Percentiles rank a stretch among this genome's conserved stretches.
Evolutionary conservation across 106 monocot species (phyloP).

Genomic region (Dendrobium catenatum): DNA sequence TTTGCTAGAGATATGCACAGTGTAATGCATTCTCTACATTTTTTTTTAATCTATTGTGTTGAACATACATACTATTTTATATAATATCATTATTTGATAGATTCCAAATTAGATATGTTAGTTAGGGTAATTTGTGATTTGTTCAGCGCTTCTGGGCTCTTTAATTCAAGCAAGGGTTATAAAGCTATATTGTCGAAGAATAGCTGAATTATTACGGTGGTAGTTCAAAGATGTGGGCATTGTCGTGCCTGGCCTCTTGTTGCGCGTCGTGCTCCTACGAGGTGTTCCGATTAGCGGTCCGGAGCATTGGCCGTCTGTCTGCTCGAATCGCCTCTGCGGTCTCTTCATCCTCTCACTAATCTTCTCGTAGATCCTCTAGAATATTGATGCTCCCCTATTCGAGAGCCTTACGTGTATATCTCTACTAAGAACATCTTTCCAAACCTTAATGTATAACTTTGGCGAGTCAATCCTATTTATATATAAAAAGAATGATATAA

Average conservation of each 20-base stretch:
- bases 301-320: conserved; percentile 86
- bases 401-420: conserved; percentile 73
- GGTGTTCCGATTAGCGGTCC: conserved; percentile 83
- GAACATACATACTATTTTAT: no score
- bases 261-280: conserved; percentile 98
- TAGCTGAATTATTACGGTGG: neutral
- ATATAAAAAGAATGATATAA: no score
- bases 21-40: no score
- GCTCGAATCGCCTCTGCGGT: conserved; percentile 95
- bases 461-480: no score
- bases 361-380: conserved; percentile 85
- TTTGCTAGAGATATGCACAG: no score
- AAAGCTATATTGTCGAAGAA: no score
- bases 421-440: neutral
- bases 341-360: conserved; percentile 94
- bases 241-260: conserved; percentile 94
- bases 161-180: neutral
- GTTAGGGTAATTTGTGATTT: no score
- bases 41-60: no score
- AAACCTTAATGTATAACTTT: neutral
- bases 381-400: conserved; percentile 91
- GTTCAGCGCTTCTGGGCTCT: no score
- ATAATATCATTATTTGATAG: no score
- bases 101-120: no score
- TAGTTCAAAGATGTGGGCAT: conserved; percentile 74